Evolutionary conservation across 257 asterid species (phyloP).

Genomic region (Solanum corneliomulleri): DNA sequence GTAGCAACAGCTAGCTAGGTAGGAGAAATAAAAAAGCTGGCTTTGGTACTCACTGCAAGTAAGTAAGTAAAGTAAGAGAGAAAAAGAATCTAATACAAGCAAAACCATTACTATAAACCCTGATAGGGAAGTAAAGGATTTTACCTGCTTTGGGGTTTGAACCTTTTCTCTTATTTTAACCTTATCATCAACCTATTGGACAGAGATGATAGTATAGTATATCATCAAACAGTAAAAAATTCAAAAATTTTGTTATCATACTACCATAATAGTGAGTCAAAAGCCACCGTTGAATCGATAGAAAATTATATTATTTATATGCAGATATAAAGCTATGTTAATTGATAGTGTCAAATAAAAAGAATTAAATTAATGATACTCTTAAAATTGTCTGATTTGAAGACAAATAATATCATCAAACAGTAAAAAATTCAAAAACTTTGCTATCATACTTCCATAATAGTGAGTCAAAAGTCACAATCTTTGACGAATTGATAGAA

Average conservation of each 20-base stretch:
- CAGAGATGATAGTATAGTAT: neutral
- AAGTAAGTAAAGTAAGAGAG: neutral
- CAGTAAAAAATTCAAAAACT: neutral
- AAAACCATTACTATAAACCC: neutral
- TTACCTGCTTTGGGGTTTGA: constrained; percentile 1
- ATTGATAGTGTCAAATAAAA: no score
- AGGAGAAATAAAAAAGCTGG: neutral
- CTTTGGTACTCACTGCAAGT: neutral
- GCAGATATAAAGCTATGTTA: no score
- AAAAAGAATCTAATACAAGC: neutral
- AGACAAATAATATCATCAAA: neutral
- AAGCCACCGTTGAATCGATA: no score
- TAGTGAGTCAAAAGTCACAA: neutral
- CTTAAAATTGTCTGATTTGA: no score
- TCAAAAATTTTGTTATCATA: neutral
- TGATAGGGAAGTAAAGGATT: neutral
- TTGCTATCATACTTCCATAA: neutral
- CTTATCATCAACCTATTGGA: neutral
- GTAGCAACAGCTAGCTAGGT: neutral
- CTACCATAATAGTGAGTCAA: neutral
- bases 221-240: neutral
- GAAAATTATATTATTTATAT: no score
- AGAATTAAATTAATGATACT: no score
- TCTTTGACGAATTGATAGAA: no score
- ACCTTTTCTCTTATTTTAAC: neutral